phyloP scores from a whole-genome alignment of 495 filamentous ascomycete species.

The Massariosphaeria phaeospora region DNA sequence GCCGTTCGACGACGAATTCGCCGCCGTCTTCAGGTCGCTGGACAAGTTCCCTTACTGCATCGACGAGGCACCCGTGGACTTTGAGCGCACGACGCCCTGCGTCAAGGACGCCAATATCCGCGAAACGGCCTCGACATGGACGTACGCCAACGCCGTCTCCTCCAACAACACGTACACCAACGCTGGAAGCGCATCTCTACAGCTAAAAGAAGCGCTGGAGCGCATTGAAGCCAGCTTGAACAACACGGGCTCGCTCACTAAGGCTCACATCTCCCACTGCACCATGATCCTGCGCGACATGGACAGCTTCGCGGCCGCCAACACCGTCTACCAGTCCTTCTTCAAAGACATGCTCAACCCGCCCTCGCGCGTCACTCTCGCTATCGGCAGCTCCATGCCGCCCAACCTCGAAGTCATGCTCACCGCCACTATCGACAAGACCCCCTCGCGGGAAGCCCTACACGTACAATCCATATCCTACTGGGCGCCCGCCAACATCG shows the following conservation, averaged over 20 bases:
- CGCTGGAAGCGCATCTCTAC: too few relatives aligned
- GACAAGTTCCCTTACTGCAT: not conserved
- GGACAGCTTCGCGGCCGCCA: conserved; percentile 68
- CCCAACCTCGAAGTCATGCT: conserved; percentile 55
- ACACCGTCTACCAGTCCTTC: conserved; percentile 63
- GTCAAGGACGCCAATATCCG: too few relatives aligned
- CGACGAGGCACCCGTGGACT: too few relatives aligned
- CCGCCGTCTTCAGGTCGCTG: conserved; percentile 10
- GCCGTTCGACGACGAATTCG: conserved; percentile 48
- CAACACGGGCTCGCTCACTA: conserved; percentile 36
- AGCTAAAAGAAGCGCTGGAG: too few relatives aligned
- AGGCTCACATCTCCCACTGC: conserved; percentile 61
- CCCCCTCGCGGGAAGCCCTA: conserved; percentile 49
- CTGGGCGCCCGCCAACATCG: conserved; percentile 98
- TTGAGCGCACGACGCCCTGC: too few relatives aligned
- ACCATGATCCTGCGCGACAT: conserved; percentile 76
- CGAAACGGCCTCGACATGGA: too few relatives aligned
- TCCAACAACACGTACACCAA: too few relatives aligned
- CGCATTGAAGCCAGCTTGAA: too few relatives aligned
- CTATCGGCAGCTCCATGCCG: conserved; percentile 62
- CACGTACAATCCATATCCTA: conserved; percentile 93
- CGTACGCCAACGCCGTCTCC: too few relatives aligned
- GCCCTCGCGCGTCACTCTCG: conserved; percentile 76
- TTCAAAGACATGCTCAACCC: conserved; percentile 76
- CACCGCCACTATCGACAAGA: conserved; percentile 47